These are phyloP conservation scores for Capsicum rhomboideum DNA, from an alignment of 257 asterid genomes.

Conservation along the genomic window DNA sequence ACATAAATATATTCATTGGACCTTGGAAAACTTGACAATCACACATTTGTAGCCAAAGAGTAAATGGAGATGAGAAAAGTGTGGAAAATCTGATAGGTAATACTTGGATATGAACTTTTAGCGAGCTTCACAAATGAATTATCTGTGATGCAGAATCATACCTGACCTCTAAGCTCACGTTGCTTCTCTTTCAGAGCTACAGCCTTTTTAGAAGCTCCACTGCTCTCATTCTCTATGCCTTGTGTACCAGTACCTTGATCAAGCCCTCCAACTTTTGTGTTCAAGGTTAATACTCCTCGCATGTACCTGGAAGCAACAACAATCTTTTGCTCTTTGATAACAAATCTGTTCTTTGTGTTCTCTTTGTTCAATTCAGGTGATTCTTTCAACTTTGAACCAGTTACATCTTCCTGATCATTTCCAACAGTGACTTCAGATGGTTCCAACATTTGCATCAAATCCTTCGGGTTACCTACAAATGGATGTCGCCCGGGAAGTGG, in stretches of 20 bases:
- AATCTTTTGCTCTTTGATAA: conserved; percentile 74
- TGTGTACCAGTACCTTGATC: conserved; percentile 18
- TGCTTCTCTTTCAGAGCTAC: conserved; percentile 32
- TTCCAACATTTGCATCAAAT: conserved; percentile 70
- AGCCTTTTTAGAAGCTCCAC: conserved; percentile 23
- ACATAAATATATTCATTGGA: background rate
- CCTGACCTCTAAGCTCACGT: conserved; percentile 58
- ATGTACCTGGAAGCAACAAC: conserved; percentile 73
- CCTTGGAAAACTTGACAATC: background rate
- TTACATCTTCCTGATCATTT: conserved; percentile 14
- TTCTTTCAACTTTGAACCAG: conserved; percentile 1
- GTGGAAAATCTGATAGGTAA: background rate
- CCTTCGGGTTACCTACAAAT: conserved; percentile 70
- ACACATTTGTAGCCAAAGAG: background rate
- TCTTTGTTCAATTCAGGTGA: conserved; percentile 24
- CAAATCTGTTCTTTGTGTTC: conserved; percentile 35
- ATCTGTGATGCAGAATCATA: conserved; percentile 6
- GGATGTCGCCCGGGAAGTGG: conserved; percentile 83
- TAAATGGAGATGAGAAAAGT: background rate
- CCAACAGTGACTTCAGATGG: conserved; percentile 27
- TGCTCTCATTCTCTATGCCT: conserved; percentile 23
- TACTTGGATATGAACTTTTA: background rate
- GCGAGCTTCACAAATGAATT: background rate
- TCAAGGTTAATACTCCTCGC: conserved; percentile 52
- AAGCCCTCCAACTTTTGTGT: conserved; percentile 27